Conservation (phyloP, 768 basidiomycete species). For the Naganishia kalamii region DNA sequence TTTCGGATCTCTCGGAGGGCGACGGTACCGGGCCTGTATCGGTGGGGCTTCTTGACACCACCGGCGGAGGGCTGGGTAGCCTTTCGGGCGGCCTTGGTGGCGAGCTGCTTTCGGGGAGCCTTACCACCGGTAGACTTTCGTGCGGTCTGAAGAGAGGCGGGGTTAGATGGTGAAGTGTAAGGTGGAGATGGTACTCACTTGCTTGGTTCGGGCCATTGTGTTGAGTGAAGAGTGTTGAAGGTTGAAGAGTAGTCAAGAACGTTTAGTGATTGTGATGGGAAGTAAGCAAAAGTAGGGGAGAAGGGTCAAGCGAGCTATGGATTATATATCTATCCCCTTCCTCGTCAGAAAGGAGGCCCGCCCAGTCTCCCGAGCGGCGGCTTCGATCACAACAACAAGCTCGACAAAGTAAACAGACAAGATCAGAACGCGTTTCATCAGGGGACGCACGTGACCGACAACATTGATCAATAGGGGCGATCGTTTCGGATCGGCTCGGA, state of each 20-base stretch:
- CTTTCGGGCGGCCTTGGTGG: conserved; percentile 69
- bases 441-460: background rate
- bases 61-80: conserved; percentile 56
- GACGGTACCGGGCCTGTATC: conserved; percentile 72
- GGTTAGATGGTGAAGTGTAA: conserved; percentile 20
- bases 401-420: conserved; percentile 4
- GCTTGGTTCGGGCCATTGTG: conserved; percentile 28
- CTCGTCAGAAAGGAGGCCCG: background rate
- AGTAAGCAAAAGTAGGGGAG: background rate
- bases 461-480: background rate
- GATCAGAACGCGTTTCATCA: conserved; percentile 12
- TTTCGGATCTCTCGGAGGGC: conserved; percentile 52
- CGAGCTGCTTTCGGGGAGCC: conserved; percentile 43
- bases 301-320: background rate
- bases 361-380: background rate
- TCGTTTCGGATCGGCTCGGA: too few relatives aligned
- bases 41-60: conserved; percentile 99
- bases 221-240: background rate
- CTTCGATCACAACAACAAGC: background rate
- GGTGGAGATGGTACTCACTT: conserved; percentile 4
- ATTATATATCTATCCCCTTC: background rate
- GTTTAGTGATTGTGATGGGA: conserved; percentile 12
- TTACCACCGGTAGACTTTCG: conserved; percentile 97
- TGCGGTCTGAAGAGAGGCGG: conserved; percentile 69
- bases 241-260: conserved; percentile 12